Base-by-base conservation (phyloP, 441 rosid genomes). In the Euphorbia schlechtendalii region DNA sequence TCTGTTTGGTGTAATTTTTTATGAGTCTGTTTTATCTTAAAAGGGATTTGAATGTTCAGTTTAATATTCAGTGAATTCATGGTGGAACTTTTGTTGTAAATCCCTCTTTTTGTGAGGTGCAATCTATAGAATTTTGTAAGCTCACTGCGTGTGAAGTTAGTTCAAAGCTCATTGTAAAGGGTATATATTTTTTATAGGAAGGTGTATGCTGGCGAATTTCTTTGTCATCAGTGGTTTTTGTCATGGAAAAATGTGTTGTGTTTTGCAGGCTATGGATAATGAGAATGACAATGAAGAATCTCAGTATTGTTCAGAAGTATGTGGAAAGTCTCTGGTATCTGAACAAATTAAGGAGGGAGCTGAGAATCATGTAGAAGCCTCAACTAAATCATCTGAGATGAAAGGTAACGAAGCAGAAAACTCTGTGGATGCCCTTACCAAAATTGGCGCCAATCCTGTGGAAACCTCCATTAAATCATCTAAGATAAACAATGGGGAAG, bases 261-360 rank as follows among this genome's bases (percentile, higher is more conserved):
- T 22, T 69, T 8, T 46, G 57, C 60, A 18, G 65, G 54, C 46
- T 48, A 77, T 75, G 86, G 81, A 78, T 56, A 72, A 61, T 60
- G 76, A 73, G 65, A 71, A 56, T 45, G 62, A 62, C 52, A 66
- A 67, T 66, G 59, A 51, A 59, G 74, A 69, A 68, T 71, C 55
- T 25, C 64, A 58, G 13, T 38, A 63, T 66, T 27, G 22, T 25
- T 34, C 22, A 11, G 70, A 55, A 58, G 52, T 17, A 20, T 54
- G 54, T 11, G 48, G 67, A 3, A 8, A 49, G 17, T 38, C 41
- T 14, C 40, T 15, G 6, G 18, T 57, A 12, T 20, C 54, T 51
- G 59, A 56, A 24, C 11, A 53, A 25, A 38, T 21, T 32, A 40
- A 65, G 18, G 45, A 3, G 45, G 45, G 45, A 40, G 45, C 45